phyloP scores from a whole-genome alignment of 2,329 filamentous ascomycete genomes.

The Venturia effusa region DNA sequence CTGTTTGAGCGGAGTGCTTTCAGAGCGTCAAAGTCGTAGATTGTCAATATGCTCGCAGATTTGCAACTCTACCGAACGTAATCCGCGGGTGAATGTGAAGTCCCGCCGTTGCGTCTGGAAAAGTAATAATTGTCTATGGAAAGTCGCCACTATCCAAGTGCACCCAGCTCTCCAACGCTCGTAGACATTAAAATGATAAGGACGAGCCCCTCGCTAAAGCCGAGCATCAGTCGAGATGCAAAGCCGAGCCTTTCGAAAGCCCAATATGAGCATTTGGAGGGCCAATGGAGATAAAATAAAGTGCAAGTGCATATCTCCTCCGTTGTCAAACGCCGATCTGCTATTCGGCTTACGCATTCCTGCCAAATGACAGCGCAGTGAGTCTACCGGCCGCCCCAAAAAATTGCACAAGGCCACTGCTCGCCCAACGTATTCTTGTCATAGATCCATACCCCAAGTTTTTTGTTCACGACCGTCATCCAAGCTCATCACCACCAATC shows the following conservation, averaged over 20 bases:
- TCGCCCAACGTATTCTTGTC: background rate
- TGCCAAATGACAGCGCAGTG: background rate
- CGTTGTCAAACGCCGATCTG: background rate
- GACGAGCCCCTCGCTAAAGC: background rate
- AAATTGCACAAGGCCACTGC: background rate
- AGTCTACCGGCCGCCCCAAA: background rate
- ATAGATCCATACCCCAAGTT: background rate
- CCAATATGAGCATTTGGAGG: background rate
- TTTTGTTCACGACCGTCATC: background rate
- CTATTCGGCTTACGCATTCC: background rate
- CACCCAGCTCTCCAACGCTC: background rate
- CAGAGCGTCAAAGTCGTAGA: too few relatives aligned
- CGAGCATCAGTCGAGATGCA: background rate
- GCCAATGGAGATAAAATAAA: background rate
- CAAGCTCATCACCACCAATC: background rate
- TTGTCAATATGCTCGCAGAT: background rate
- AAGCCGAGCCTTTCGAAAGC: background rate
- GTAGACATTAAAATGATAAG: background rate
- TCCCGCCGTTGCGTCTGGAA: too few relatives aligned
- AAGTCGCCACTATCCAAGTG: background rate
- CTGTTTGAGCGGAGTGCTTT: background rate
- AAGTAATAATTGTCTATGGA: background rate
- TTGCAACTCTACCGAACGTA: too few relatives aligned
- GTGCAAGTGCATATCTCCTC: background rate
- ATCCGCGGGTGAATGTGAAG: too few relatives aligned